These are phyloP conservation scores for Rosa lucieae DNA, from an alignment of 306 rosid genomes.

Conservation along the genomic window DNA sequence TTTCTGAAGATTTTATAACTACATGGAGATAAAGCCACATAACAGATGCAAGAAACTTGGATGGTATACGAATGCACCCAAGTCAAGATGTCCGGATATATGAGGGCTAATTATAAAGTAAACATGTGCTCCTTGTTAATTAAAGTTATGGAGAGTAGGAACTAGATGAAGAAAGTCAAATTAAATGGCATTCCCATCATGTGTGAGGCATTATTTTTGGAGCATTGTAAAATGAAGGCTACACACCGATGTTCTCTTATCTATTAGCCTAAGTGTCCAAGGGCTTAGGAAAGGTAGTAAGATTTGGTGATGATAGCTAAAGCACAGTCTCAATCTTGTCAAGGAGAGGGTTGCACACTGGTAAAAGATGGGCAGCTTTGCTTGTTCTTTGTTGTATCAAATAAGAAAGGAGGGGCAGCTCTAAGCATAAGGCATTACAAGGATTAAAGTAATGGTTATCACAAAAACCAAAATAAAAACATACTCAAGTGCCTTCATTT, in stretches of 20 bases:
- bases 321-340: background rate
- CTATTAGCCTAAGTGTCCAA: background rate
- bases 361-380: background rate
- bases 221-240: too few relatives aligned
- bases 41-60: background rate
- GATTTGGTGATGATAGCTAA: background rate
- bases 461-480: slow-evolving; percentile 18
- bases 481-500: slow-evolving; percentile 92
- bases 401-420: background rate
- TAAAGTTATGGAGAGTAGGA: background rate
- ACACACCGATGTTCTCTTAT: too few relatives aligned
- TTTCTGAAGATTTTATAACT: slow-evolving; percentile 21
- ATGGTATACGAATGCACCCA: background rate
- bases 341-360: background rate
- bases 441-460: background rate
- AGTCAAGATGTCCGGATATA: background rate
- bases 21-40: slow-evolving; percentile 11
- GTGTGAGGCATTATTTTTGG: background rate
- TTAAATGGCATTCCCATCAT: background rate
- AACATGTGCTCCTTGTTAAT: background rate
- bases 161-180: background rate
- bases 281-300: background rate
- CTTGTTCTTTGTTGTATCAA: background rate
- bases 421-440: background rate
- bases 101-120: background rate